Evolutionary conservation across 139 green algal species (phyloP).

Genomic region (Chlorella sp.): DNA sequence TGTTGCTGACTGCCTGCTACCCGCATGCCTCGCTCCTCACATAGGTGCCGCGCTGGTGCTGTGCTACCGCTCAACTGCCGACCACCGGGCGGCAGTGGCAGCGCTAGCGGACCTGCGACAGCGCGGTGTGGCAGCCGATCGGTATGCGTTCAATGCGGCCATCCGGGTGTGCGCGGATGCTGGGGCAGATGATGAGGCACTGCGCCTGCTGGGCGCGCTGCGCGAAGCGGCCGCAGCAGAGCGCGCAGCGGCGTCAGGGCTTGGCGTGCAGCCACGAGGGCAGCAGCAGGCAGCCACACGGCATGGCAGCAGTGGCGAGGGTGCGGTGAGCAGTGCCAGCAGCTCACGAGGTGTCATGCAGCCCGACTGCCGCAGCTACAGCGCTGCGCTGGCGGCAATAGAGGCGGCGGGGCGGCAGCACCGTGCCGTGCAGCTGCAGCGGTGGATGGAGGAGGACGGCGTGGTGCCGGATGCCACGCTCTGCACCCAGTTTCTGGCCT

Average conservation of each 20-base stretch:
- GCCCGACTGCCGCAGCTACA: constrained; percentile 38
- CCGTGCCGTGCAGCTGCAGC: constrained; percentile 19
- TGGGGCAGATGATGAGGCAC: constrained; percentile 23
- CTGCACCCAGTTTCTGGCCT: constrained; percentile 25
- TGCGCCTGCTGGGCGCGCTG: constrained; percentile 26
- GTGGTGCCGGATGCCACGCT: constrained; percentile 22
- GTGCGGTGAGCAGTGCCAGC: not conserved
- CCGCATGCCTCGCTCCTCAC: not conserved
- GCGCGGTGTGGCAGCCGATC: not conserved
- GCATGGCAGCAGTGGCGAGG: not conserved
- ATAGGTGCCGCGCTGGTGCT: constrained; percentile 35
- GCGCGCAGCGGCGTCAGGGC: not conserved
- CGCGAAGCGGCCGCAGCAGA: not conserved
- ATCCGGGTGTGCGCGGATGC: constrained; percentile 38
- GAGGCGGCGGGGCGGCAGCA: not conserved
- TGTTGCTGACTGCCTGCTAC: not conserved
- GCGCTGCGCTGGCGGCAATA: constrained; percentile 28
- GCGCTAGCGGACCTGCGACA: constrained; percentile 19
- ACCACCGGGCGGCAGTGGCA: constrained; percentile 16
- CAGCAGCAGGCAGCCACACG: not conserved
- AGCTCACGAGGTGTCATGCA: not conserved
- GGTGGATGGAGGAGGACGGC: constrained; percentile 31
- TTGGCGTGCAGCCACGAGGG: not conserved
- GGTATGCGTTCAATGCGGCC: constrained; percentile 44
- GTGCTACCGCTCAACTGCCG: constrained; percentile 16